Percentiles rank a stretch among this genome's conserved stretches.
These are phyloP conservation scores for Brettanomyces sp. DNA, from an alignment of 805 yeast genomes.

Conservation along the genomic window DNA sequence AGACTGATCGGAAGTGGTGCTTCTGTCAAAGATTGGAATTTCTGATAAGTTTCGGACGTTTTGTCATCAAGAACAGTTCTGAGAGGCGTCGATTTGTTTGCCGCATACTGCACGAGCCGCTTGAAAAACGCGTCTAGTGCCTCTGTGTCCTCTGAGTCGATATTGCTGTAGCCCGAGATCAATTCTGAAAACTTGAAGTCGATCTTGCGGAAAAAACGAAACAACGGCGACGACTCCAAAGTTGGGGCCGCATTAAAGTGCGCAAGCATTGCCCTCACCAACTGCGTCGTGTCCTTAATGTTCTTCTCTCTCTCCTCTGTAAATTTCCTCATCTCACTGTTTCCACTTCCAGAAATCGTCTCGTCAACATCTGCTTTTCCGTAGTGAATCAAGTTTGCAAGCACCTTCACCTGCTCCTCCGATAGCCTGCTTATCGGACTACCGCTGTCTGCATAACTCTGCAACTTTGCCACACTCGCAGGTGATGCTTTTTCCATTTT, in stretches of 20 bases:
- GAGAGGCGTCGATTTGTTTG: constrained; percentile 13
- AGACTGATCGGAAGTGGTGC: constrained; percentile 20
- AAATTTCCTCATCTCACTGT: too few species aligned
- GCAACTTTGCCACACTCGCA: constrained; percentile 7
- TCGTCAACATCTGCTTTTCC: background rate
- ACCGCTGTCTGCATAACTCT: constrained; percentile 11
- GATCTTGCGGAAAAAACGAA: constrained; percentile 12
- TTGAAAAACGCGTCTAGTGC: constrained; percentile 10
- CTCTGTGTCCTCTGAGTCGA: constrained; percentile 15
- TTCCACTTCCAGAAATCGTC: background rate
- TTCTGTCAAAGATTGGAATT: constrained; percentile 14
- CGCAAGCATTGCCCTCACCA: constrained; percentile 14
- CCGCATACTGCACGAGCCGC: constrained; percentile 11
- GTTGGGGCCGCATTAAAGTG: constrained; percentile 15
- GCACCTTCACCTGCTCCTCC: background rate
- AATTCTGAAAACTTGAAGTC: constrained; percentile 18
- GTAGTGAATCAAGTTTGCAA: background rate
- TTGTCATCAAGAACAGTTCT: constrained; percentile 16
- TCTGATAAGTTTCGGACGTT: constrained; percentile 10
- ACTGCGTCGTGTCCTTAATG: constrained; percentile 1
- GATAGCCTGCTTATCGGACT: background rate
- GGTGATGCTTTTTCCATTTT: constrained; percentile 8
- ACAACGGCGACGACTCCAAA: constrained; percentile 15
- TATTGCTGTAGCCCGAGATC: constrained; percentile 11
- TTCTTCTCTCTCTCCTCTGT: background rate